Evolutionary conservation across 352 stramenopile genomes (phyloP).

Genomic region (Globisporangium cystogenes): DNA sequence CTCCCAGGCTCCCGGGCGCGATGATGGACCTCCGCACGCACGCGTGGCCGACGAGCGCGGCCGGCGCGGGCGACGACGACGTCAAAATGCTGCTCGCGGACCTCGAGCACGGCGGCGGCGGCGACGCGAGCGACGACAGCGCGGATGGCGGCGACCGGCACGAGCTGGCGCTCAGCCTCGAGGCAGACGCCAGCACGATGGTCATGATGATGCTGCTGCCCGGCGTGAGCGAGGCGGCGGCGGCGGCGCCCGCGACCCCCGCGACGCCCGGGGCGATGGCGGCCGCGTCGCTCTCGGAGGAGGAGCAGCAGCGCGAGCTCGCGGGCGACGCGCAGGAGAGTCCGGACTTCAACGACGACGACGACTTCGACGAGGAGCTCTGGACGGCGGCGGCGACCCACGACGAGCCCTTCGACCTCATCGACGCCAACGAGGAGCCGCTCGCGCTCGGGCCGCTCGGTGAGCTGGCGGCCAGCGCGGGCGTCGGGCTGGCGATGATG

Average conservation of each 20-base stretch:
- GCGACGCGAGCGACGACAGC: neutral
- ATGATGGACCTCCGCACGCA: conserved; percentile 10
- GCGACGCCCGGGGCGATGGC: no score
- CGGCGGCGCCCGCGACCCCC: neutral
- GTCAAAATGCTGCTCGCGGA: conserved; percentile 10
- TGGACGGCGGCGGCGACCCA: conserved; percentile 7
- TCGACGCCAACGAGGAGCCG: conserved; percentile 11
- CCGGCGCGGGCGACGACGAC: conserved; percentile 2
- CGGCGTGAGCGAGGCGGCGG: neutral
- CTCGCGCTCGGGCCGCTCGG: neutral
- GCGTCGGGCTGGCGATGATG: neutral
- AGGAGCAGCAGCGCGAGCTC: conserved; percentile 12
- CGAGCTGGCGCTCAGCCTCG: conserved; percentile 7
- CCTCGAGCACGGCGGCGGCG: conserved; percentile 1
- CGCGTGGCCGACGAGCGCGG: neutral
- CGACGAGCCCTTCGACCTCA: conserved; percentile 11
- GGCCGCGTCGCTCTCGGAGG: conserved; percentile 6
- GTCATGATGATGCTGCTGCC: conserved; percentile 13
- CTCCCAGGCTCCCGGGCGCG: no score
- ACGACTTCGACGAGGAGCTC: conserved; percentile 14
- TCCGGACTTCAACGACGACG: conserved; percentile 10
- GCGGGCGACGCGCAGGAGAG: conserved; percentile 8
- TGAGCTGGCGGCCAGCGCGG: neutral
- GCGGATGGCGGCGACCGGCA: neutral
- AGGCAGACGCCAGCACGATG: conserved; percentile 12